Evolutionary conservation across 371 early-diverging fungal genomes (phyloP).

Genomic region (Mortierella sp.): DNA sequence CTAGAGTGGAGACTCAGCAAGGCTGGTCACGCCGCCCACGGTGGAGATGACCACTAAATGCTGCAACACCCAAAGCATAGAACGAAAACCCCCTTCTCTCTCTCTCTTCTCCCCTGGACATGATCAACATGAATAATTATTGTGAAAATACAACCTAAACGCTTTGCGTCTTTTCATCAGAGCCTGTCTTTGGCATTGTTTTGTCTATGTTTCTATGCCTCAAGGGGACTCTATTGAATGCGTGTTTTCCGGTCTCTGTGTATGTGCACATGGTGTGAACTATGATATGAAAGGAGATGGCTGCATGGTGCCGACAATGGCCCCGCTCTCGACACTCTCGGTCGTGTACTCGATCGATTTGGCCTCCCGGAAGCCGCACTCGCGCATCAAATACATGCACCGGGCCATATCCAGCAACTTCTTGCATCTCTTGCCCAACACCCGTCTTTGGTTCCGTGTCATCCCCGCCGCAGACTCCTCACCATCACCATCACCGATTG

Average conservation of each 20-base stretch:
- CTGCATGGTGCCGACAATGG: slow-evolving; percentile 47
- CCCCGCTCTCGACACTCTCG: slow-evolving; percentile 53
- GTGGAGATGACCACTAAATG: slow-evolving; percentile 33
- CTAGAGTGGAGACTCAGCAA: slow-evolving; percentile 57
- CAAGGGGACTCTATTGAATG: too few relatives aligned
- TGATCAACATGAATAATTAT: slow-evolving; percentile 1
- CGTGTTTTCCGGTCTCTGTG: neutral
- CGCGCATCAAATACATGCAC: slow-evolving; percentile 41
- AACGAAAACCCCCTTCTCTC: neutral
- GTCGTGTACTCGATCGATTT: slow-evolving; percentile 45
- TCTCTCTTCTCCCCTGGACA: too few relatives aligned
- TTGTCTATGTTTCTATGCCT: neutral
- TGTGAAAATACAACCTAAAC: neutral
- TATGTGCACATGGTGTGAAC: neutral
- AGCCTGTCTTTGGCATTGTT: neutral
- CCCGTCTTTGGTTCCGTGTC: slow-evolving; percentile 41
- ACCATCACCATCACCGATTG: neutral
- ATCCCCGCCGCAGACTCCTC: slow-evolving; percentile 7
- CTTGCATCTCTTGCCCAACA: slow-evolving; percentile 52
- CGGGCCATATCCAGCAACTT: slow-evolving; percentile 49
- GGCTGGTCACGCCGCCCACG: slow-evolving; percentile 44
- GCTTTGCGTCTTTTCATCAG: neutral
- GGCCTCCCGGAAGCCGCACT: slow-evolving; percentile 47
- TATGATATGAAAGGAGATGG: neutral
- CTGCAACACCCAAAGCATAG: neutral